Evolutionary conservation across 805 yeast species (phyloP).

Genomic region (Kodamaea neixiangensis): DNA sequence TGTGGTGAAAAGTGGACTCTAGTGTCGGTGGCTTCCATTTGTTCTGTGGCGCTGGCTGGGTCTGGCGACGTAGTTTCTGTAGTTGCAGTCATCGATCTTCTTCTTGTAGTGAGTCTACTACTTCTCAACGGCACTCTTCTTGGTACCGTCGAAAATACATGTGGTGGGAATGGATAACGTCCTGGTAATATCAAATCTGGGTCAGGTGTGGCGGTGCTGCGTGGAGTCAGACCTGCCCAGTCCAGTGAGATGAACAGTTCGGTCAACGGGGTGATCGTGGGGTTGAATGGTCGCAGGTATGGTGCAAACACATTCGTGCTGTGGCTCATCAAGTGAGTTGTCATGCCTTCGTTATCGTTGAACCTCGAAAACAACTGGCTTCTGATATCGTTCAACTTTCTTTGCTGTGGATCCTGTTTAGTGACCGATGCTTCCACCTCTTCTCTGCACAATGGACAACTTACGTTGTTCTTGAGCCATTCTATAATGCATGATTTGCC

Average conservation of each 20-base stretch:
- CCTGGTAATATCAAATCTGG: slow-evolving; percentile 35
- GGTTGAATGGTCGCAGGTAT: slow-evolving; percentile 35
- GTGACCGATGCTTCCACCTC: slow-evolving; percentile 27
- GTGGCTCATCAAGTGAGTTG: slow-evolving; percentile 26
- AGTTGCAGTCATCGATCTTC: slow-evolving; percentile 7
- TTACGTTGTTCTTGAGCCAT: slow-evolving; percentile 41
- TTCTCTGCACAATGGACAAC: slow-evolving; percentile 45
- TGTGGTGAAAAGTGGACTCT: slow-evolving; percentile 14
- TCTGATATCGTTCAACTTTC: slow-evolving; percentile 16
- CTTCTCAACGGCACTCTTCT: slow-evolving; percentile 8
- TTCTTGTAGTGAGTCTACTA: slow-evolving; percentile 4
- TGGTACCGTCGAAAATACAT: slow-evolving; percentile 1
- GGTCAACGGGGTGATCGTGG: slow-evolving; percentile 39
- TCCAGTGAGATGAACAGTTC: slow-evolving; percentile 37
- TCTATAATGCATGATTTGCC: slow-evolving; percentile 43
- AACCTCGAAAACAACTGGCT: slow-evolving; percentile 16
- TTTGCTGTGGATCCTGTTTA: slow-evolving; percentile 19
- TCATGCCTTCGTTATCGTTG: slow-evolving; percentile 19
- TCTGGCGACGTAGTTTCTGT: slow-evolving; percentile 5
- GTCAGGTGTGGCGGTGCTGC: slow-evolving; percentile 9
- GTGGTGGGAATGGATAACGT: slow-evolving; percentile 25
- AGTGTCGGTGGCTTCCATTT: slow-evolving; percentile 1
- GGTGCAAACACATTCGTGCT: slow-evolving; percentile 43
- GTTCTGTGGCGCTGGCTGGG: not conserved
- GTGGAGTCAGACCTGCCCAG: slow-evolving; percentile 25